Base-by-base conservation (phyloP, 192 early-diverging fungal genomes). In the Neocallimastix lanati region DNA sequence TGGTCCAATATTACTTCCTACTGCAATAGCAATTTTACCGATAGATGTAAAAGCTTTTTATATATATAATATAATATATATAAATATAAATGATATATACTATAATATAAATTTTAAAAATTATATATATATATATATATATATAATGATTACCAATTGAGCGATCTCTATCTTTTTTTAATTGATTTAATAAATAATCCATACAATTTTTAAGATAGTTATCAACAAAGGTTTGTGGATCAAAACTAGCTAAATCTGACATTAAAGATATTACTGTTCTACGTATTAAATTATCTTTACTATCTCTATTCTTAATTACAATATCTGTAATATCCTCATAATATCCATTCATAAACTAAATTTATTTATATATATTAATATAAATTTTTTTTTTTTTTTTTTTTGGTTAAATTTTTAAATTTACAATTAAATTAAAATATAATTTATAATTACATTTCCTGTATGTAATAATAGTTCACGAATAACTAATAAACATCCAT, bases 11-110 rank as follows among this genome's bases (percentile, higher is more conserved):
- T 91, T 90, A 21, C 87, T 88, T 28, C 89, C 88, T 16, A 95
- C 94, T 9, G 89, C 92, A 80, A 93, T 85, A 0, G 95, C 93
- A 29, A 99, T 88, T 29, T 92, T 89, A 1, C 95, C 97, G 77
- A 99, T 92, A 12, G 96, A 92, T 67, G 91, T 80, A 79, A 96
- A 95, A 7, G 93, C 95, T n/a, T n/a, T n/a, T n/a, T n/a, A n/a
- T n/a, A n/a, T n/a, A n/a, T n/a, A n/a, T n/a, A n/a, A n/a, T n/a
- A n/a, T n/a, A n/a, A n/a, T n/a, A n/a, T n/a, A n/a, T n/a, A n/a
- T n/a, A n/a, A n/a, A n/a, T n/a, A n/a, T n/a, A n/a, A n/a, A n/a
- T n/a, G n/a, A n/a, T n/a, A n/a, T n/a, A n/a, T n/a, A n/a, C n/a
- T n/a, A n/a, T n/a, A n/a, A n/a, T n/a, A n/a, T n/a, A n/a, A n/a